Evolutionary conservation across 179 eudicot species (phyloP).

Genomic region (Pouteria campechiana): DNA sequence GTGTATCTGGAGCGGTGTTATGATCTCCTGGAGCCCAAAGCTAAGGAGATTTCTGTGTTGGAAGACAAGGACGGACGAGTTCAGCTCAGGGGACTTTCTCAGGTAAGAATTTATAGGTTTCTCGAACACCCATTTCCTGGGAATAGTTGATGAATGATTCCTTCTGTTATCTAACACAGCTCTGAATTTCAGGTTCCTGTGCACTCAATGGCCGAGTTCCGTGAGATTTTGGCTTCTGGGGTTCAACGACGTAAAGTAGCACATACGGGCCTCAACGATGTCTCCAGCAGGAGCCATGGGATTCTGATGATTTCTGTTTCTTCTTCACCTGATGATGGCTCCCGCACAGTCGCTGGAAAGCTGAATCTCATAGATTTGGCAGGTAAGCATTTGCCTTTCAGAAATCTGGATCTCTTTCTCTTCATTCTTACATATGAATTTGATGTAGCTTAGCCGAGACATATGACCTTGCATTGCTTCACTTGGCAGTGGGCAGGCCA

Average conservation of each 20-base stretch:
- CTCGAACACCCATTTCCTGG: too few species aligned
- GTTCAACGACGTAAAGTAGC: conserved; percentile 76
- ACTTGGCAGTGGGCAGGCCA: too few species aligned
- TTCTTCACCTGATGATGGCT: conserved; percentile 24
- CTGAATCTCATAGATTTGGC: conserved; percentile 89
- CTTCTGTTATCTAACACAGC: too few species aligned
- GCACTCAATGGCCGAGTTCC: conserved; percentile 43
- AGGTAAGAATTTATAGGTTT: too few species aligned
- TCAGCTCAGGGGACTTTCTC: conserved; percentile 65
- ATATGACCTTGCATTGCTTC: too few species aligned
- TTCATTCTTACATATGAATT: too few species aligned
- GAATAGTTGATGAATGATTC: too few species aligned
- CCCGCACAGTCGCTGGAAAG: conserved; percentile 40
- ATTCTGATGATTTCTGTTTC: conserved; percentile 55
- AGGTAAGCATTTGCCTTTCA: conserved; percentile 24
- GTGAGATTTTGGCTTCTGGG: conserved; percentile 49
- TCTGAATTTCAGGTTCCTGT: too few species aligned
- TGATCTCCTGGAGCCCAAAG: conserved; percentile 70
- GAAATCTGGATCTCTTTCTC: too few species aligned
- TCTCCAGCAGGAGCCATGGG: conserved; percentile 89
- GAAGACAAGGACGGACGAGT: conserved; percentile 72
- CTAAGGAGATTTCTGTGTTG: conserved; percentile 50
- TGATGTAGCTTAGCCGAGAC: too few species aligned
- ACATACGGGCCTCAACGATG: conserved; percentile 72
- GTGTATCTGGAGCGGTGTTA: conserved; percentile 80